Conservation (phyloP, 2,329 filamentous ascomycete genomes). For the Pseudogymnoascus sp. region DNA sequence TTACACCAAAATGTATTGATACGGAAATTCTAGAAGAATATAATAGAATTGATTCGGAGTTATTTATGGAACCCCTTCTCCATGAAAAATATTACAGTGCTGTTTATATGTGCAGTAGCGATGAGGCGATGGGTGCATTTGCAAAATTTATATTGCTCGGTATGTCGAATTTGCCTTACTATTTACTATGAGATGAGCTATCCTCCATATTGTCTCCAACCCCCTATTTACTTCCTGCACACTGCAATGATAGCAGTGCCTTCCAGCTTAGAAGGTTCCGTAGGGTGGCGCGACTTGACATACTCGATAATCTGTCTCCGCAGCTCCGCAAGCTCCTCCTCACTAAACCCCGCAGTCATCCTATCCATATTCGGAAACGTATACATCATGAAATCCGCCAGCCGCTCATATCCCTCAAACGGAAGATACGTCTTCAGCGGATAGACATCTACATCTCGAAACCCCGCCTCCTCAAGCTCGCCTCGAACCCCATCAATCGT, state of each 20-base stretch:
- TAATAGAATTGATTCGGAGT: conserved; percentile 2
- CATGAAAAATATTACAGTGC: background rate
- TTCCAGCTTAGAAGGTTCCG: background rate
- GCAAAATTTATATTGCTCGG: background rate
- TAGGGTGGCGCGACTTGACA: conserved; percentile 1
- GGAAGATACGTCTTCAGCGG: conserved; percentile 10
- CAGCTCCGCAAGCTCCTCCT: background rate
- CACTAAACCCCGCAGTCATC: conserved; percentile 5
- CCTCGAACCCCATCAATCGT: conserved; percentile 6
- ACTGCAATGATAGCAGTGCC: conserved; percentile 10
- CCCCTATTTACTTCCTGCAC: conserved; percentile 8
- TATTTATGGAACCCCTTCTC: background rate
- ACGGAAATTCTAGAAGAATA: background rate
- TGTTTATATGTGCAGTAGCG: background rate
- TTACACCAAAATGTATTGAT: conserved; percentile 4
- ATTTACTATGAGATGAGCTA: background rate
- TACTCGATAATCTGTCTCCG: conserved; percentile 4
- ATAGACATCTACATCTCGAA: conserved; percentile 7
- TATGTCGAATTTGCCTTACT: background rate
- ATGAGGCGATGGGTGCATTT: background rate
- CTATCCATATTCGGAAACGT: conserved; percentile 4
- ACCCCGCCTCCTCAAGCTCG: conserved; percentile 9
- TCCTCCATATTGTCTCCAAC: too few species aligned
- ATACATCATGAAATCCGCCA: background rate
- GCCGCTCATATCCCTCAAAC: conserved; percentile 4